A percentile compares a stretch with the other conserved stretches of the same genome.
phyloP scores from a whole-genome alignment of 2,329 filamentous ascomycete genomes.

The Tolypocladium capitatum region DNA sequence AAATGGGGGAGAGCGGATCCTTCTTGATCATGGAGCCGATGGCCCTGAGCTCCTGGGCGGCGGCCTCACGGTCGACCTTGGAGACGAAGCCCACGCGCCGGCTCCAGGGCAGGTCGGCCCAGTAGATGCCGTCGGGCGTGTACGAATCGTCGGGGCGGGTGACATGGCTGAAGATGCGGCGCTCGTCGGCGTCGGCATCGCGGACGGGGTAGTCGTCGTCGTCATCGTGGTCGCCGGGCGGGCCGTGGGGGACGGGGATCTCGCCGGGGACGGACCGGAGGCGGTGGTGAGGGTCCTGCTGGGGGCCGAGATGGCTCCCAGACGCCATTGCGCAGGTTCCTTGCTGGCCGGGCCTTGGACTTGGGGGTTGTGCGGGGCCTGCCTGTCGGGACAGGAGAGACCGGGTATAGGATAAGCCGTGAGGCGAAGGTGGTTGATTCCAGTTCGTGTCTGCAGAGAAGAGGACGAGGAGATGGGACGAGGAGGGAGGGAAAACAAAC shows the following conservation, averaged over 20 bases:
- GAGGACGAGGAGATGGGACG: not conserved
- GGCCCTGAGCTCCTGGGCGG: conserved; percentile 48
- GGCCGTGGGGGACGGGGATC: conserved; percentile 41
- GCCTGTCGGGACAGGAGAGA: not conserved
- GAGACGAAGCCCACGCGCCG: conserved; percentile 65
- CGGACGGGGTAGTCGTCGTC: conserved; percentile 30
- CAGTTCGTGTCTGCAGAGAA: not conserved
- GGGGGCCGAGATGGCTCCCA: not conserved
- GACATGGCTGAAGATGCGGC: conserved; percentile 59
- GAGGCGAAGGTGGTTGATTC: too few species aligned
- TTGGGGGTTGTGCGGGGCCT: too few species aligned
- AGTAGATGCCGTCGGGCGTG: conserved; percentile 72
- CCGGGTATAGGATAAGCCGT: too few species aligned
- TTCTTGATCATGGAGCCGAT: conserved; percentile 74
- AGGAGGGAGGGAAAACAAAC: not conserved
- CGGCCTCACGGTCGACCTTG: conserved; percentile 58
- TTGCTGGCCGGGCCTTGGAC: too few species aligned
- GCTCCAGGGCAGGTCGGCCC: conserved; percentile 68
- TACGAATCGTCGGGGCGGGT: conserved; percentile 85
- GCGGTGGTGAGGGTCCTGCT: conserved; percentile 1
- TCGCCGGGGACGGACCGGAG: conserved; percentile 31
- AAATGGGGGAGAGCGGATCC: conserved; percentile 72
- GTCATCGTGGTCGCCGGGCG: conserved; percentile 33
- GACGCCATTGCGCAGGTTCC: not conserved
- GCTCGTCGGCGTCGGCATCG: conserved; percentile 34